Percentiles rank a stretch among this genome's conserved stretches.
Conservation (phyloP, 2,329 filamentous ascomycete genomes). For the Emergomyces orientalis region DNA sequence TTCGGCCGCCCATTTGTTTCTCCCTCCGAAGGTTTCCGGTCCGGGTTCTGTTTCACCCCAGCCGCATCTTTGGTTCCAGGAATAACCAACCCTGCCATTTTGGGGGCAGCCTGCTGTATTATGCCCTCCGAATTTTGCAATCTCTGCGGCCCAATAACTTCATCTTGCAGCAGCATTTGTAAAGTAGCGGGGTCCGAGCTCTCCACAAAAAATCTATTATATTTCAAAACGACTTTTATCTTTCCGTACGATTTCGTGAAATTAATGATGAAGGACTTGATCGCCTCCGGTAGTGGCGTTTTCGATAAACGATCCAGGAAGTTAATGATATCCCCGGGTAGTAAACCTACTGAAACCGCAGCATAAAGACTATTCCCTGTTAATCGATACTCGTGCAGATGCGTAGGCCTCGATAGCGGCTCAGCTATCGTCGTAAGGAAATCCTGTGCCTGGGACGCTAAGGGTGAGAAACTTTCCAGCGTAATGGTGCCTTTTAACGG, state of each 20-base stretch:
- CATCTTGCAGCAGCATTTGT: constrained; percentile 76
- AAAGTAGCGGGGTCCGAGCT: constrained; percentile 80
- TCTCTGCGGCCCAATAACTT: constrained; percentile 68
- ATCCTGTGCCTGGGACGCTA: constrained; percentile 79
- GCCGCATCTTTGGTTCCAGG: constrained; percentile 90
- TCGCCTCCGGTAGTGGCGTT: constrained; percentile 70
- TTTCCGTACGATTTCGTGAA: constrained; percentile 91
- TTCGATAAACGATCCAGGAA: constrained; percentile 84
- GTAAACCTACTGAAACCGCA: constrained; percentile 87
- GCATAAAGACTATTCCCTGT: constrained; percentile 91
- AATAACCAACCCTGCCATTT: constrained; percentile 80
- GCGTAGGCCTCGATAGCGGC: constrained; percentile 78
- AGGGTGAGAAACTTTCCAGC: constrained; percentile 84
- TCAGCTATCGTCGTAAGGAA: constrained; percentile 95
- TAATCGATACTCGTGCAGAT: constrained; percentile 87
- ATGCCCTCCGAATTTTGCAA: constrained; percentile 65
- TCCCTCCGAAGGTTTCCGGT: constrained; percentile 25
- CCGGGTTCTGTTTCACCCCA: constrained; percentile 64
- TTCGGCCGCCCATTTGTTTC: constrained; percentile 39
- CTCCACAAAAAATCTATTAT: constrained; percentile 90
- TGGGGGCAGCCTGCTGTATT: constrained; percentile 71
- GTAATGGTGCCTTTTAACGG: constrained; percentile 78
- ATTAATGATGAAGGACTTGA: constrained; percentile 68
- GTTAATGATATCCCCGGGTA: constrained; percentile 79
- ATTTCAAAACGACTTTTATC: constrained; percentile 87